Evolutionary conservation across 257 asterid species (phyloP).

Genomic region (Sherardia arvensis): DNA sequence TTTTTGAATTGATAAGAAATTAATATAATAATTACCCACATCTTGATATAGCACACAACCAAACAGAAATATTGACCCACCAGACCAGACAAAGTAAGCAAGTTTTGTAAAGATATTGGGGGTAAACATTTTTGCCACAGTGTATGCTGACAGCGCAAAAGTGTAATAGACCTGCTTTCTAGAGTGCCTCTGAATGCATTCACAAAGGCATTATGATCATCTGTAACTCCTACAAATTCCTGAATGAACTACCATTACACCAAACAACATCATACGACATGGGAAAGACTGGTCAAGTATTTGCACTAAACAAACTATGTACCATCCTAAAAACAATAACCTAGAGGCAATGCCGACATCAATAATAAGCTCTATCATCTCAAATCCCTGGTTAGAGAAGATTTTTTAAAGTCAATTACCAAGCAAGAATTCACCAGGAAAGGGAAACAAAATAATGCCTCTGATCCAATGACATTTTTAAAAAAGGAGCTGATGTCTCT

Average conservation of each 20-base stretch:
- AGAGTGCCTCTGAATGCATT: constrained; percentile 97
- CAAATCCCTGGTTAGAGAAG: constrained; percentile 64
- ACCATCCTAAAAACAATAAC: constrained; percentile 22
- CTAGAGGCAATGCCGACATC: constrained; percentile 88
- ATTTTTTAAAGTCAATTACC: constrained; percentile 11
- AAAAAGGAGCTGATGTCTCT: not conserved
- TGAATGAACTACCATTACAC: constrained; percentile 20
- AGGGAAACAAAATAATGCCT: too few relatives aligned
- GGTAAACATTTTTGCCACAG: not conserved
- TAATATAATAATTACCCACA: too few relatives aligned
- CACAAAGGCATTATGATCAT: constrained; percentile 68
- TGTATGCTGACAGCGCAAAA: too few relatives aligned
- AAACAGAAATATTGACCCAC: too few relatives aligned
- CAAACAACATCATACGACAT: not conserved
- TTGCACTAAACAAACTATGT: not conserved
- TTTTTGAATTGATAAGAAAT: too few relatives aligned
- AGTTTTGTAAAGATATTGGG: not conserved
- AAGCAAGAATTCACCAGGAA: constrained; percentile 4
- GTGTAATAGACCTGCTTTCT: constrained; percentile 53
- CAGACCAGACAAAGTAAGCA: not conserved
- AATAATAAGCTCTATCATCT: constrained; percentile 76
- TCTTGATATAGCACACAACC: too few relatives aligned
- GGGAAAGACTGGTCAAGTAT: constrained; percentile 1
- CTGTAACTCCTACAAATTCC: constrained; percentile 90
- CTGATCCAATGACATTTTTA: constrained; percentile 2